Conservation (phyloP, 805 yeast species). For the Candida parachauliodes region DNA sequence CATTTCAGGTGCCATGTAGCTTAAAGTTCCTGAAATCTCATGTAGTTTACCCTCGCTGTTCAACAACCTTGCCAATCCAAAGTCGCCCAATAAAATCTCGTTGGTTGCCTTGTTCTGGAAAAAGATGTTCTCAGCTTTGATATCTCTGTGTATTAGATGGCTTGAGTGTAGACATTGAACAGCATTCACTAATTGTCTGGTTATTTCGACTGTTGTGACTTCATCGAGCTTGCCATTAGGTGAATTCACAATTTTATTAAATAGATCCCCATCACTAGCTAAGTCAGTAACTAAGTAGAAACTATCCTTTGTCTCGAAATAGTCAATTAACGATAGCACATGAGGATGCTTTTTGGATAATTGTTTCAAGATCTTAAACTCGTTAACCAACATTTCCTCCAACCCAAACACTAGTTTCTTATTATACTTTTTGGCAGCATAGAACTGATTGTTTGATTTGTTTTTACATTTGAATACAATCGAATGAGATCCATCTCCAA, state of each 20-base stretch:
- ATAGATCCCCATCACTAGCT: conserved; percentile 67
- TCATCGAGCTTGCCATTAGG: conserved; percentile 41
- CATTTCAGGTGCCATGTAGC: conserved; percentile 72
- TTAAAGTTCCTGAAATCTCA: conserved; percentile 64
- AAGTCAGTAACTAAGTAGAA: conserved; percentile 60
- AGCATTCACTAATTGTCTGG: conserved; percentile 50
- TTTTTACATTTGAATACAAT: conserved; percentile 49
- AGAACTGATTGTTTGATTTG: conserved; percentile 36
- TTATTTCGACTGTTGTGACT: conserved; percentile 46
- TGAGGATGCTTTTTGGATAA: conserved; percentile 50
- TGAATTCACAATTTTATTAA: conserved; percentile 48
- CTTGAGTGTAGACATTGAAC: conserved; percentile 55
- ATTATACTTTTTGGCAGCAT: conserved; percentile 53
- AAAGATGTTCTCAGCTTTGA: conserved; percentile 69
- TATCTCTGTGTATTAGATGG: conserved; percentile 65
- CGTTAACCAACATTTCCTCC: conserved; percentile 54
- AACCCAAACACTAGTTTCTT: conserved; percentile 50
- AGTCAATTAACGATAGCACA: conserved; percentile 60
- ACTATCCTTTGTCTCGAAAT: conserved; percentile 62
- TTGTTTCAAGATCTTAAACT: conserved; percentile 52
- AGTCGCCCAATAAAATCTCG: conserved; percentile 50
- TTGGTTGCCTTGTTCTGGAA: conserved; percentile 37
- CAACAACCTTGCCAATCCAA: conserved; percentile 58
- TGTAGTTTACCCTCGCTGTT: conserved; percentile 29
- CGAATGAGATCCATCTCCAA: conserved; percentile 50